These are phyloP conservation scores for Apiospora phragmitis DNA, from an alignment of 2,329 filamentous ascomycete genomes.

Conservation along the genomic window DNA sequence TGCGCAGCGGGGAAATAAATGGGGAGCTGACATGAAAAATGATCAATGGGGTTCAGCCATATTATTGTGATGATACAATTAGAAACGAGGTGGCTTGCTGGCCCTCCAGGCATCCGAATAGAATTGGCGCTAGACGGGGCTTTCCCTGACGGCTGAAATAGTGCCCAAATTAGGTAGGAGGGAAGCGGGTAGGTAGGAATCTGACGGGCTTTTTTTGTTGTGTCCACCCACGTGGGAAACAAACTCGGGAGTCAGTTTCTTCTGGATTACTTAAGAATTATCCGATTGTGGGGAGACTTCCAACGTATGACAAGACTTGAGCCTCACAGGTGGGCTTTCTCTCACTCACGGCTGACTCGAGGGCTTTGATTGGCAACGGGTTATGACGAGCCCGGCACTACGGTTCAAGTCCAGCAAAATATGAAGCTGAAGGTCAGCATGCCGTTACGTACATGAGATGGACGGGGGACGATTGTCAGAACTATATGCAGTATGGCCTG, in stretches of 20 bases:
- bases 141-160: background rate
- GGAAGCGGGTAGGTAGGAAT: background rate
- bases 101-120: background rate
- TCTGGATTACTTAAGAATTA: background rate
- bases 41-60: background rate
- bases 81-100: background rate
- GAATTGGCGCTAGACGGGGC: background rate
- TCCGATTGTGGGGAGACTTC: background rate
- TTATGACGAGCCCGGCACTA: background rate
- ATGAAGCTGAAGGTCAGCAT: background rate
- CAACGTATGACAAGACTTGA: background rate
- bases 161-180: background rate
- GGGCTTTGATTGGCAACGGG: background rate
- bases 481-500: background rate
- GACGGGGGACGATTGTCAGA: background rate
- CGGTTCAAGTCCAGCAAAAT: background rate
- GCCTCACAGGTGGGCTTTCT: background rate
- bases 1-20: background rate
- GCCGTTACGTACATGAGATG: background rate
- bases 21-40: background rate
- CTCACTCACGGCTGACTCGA: background rate
- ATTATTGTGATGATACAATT: background rate
- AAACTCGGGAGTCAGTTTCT: background rate
- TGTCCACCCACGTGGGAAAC: background rate
- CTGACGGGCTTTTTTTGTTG: background rate